Evolutionary conservation across 2,329 filamentous ascomycete species (phyloP).

Genomic region (Plectosphaerella plurivora): DNA sequence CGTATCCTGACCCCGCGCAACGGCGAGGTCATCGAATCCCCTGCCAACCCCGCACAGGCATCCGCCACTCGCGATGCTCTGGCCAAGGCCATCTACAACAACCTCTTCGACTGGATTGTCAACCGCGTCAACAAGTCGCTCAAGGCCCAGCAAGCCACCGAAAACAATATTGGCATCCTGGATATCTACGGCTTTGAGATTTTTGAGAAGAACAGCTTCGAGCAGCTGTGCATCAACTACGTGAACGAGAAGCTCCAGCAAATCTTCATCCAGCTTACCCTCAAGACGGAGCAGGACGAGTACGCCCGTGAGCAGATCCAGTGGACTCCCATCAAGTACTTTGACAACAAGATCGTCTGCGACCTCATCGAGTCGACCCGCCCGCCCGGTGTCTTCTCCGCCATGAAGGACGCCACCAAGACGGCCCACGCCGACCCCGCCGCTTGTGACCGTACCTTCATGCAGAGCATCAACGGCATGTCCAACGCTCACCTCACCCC

Average conservation of each 20-base stretch:
- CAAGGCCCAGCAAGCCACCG: constrained; percentile 68
- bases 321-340: constrained; percentile 99
- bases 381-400: constrained; percentile 89
- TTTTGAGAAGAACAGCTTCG: constrained; percentile 98
- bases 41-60: constrained; percentile 84
- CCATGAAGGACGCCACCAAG: constrained; percentile 94
- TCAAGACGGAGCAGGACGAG: constrained; percentile 97
- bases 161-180: constrained; percentile 90
- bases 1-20: constrained; percentile 71
- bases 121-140: constrained; percentile 85
- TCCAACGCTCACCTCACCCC: constrained; percentile 88
- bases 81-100: constrained; percentile 93
- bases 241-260: constrained; percentile 99
- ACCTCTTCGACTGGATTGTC: constrained; percentile 98
- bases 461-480: constrained; percentile 86
- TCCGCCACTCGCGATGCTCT: constrained; percentile 83
- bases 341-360: constrained; percentile 98
- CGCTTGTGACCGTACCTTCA: constrained; percentile 93
- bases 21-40: constrained; percentile 66
- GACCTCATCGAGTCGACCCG: constrained; percentile 91
- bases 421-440: constrained; percentile 95
- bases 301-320: constrained; percentile 94
- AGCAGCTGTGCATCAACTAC: constrained; percentile 99
- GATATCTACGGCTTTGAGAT: constrained; percentile 99
- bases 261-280: constrained; percentile 95